Conservation (phyloP, 2,329 filamentous ascomycete species). For the Polychaeton citri region DNA sequence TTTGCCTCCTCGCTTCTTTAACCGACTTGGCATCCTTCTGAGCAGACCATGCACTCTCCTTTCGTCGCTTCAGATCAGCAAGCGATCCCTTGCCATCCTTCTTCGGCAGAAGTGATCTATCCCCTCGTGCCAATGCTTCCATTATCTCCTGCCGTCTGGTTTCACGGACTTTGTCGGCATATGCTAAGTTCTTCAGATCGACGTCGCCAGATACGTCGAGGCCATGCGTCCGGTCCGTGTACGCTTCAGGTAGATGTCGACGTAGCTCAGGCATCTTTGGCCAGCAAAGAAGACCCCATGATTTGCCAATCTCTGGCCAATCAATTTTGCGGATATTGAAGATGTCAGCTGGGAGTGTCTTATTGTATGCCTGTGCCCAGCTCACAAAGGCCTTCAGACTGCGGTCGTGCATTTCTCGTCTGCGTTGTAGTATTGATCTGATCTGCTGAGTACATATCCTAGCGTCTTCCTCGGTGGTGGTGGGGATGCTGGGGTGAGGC, state of each 20-base stretch:
- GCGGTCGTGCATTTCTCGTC: constrained; percentile 67
- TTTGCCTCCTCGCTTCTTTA: constrained; percentile 20
- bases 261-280: constrained; percentile 82
- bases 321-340: constrained; percentile 72
- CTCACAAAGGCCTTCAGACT: constrained; percentile 85
- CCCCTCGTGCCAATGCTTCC: constrained; percentile 15
- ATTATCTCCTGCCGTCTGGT: constrained; percentile 25
- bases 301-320: constrained; percentile 67
- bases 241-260: constrained; percentile 24
- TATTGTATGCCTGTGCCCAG: constrained; percentile 83
- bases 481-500: constrained; percentile 26
- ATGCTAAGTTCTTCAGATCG: constrained; percentile 27
- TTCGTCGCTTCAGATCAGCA: constrained; percentile 15
- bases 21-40: constrained; percentile 23
- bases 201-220: constrained; percentile 18
- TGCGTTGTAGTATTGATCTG: constrained; percentile 43
- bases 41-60: constrained; percentile 23
- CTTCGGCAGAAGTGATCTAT: constrained; percentile 10
- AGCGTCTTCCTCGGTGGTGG: constrained; percentile 47
- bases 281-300: constrained; percentile 75
- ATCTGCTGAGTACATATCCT: constrained; percentile 45
- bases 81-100: constrained; percentile 14
- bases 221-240: constrained; percentile 28
- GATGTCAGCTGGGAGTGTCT: constrained; percentile 82
- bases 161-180: constrained; percentile 33